A percentile compares a stretch with the other conserved stretches of the same genome.
phyloP scores from a whole-genome alignment of 2,329 filamentous ascomycete species.

The Fusarium burgessii region DNA sequence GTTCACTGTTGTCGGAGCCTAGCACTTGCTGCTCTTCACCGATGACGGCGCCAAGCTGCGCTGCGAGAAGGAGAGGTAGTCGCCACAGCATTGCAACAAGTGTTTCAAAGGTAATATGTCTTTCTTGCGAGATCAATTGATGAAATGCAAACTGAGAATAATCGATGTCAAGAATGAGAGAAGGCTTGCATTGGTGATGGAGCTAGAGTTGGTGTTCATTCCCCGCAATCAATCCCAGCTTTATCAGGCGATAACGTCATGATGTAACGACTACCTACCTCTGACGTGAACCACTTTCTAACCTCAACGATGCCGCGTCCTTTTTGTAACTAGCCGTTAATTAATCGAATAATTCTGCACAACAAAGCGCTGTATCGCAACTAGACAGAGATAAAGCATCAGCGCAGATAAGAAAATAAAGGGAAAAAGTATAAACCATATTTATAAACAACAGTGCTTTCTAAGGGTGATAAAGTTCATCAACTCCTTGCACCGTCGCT shows the following conservation, averaged over 20 bases:
- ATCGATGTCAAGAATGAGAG: not conserved
- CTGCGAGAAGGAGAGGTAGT: not conserved
- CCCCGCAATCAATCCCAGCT: slow-evolving; percentile 18
- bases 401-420: no score
- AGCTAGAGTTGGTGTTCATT: not conserved
- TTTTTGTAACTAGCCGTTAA: no score
- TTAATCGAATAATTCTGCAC: no score
- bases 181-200: not conserved
- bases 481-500: no score
- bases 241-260: not conserved
- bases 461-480: no score
- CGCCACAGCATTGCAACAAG: not conserved
- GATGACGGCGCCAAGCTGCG: not conserved
- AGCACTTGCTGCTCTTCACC: not conserved
- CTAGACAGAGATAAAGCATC: no score
- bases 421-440: no score
- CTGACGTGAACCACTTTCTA: slow-evolving; percentile 17
- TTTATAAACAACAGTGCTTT: no score
- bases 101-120: fast-evolving
- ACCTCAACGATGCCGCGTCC: no score
- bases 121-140: not conserved
- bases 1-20: fast-evolving
- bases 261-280: slow-evolving; percentile 21
- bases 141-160: fast-evolving
- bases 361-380: no score